phyloP scores from a whole-genome alignment of 176 grass and related monocot genomes.

The Dactylis glomerata region DNA sequence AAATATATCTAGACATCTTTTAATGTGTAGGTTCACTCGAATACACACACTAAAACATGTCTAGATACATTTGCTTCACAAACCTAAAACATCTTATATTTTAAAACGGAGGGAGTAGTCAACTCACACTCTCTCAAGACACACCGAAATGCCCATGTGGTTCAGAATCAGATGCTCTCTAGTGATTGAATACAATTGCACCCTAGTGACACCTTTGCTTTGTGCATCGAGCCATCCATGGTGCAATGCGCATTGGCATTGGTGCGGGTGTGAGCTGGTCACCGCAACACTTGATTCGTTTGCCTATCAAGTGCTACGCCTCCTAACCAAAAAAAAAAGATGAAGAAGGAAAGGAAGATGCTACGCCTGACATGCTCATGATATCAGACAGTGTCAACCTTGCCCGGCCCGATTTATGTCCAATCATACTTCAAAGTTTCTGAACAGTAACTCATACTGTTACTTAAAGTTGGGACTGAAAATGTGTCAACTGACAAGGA shows the following conservation, averaged over 20 bases:
- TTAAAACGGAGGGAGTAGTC: too few relatives aligned
- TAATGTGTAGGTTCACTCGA: too few relatives aligned
- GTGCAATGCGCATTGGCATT: neutral
- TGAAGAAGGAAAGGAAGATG: neutral
- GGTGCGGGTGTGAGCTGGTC: conserved; percentile 34
- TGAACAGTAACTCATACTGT: neutral
- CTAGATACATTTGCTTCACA: too few relatives aligned
- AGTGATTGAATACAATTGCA: neutral
- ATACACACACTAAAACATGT: too few relatives aligned
- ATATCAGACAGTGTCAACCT: conserved; percentile 29
- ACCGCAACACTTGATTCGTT: neutral
- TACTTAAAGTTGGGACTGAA: neutral
- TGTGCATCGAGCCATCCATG: neutral
- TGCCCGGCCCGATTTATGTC: neutral
- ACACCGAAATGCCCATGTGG: neutral
- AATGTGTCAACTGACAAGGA: neutral
- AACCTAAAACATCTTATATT: too few relatives aligned
- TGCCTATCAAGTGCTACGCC: neutral
- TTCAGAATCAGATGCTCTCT: neutral
- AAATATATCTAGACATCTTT: too few relatives aligned
- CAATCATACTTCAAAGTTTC: neutral
- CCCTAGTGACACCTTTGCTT: conserved; percentile 10
- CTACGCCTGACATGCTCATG: conserved; percentile 9
- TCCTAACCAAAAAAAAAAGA: neutral
- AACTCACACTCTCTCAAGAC: neutral